Percentiles rank a stretch among this genome's conserved stretches.
These are phyloP conservation scores for Pestalotiopsis sp. DNA, from an alignment of 2,329 filamentous ascomycete species.

Conservation along the genomic window DNA sequence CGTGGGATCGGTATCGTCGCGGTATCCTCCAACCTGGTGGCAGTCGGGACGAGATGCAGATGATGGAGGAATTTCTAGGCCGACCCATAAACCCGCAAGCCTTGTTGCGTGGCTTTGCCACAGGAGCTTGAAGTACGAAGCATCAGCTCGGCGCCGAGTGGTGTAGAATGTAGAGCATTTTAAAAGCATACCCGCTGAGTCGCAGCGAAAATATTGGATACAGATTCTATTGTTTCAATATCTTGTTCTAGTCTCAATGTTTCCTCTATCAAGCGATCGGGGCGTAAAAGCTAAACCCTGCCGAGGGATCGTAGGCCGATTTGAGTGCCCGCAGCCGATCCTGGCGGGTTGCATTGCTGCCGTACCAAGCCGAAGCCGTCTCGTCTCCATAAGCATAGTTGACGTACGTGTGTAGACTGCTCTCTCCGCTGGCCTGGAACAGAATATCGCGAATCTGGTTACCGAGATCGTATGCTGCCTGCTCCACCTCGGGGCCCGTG, in stretches of 20 bases:
- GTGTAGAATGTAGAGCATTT: too few relatives aligned
- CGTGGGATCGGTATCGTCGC: background rate
- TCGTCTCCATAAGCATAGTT: constrained; percentile 14
- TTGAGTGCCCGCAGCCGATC: constrained; percentile 6
- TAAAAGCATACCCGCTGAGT: too few relatives aligned
- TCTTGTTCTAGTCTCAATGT: too few relatives aligned
- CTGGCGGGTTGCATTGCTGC: constrained; percentile 14
- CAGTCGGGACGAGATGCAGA: background rate
- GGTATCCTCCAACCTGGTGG: background rate
- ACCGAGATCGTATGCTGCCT: constrained; percentile 36
- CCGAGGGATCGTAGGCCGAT: constrained; percentile 10
- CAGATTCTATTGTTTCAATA: too few relatives aligned
- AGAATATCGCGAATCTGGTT: constrained; percentile 41
- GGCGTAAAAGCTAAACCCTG: constrained; percentile 15
- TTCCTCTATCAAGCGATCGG: constrained; percentile 10
- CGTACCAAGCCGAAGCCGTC: constrained; percentile 6
- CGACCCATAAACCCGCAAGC: background rate
- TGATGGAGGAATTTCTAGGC: background rate
- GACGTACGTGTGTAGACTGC: constrained; percentile 18
- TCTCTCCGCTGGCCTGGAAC: constrained; percentile 32
- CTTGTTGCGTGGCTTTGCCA: too few relatives aligned
- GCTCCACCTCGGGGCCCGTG: constrained; percentile 33
- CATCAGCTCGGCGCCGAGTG: too few relatives aligned
- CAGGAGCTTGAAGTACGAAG: too few relatives aligned
- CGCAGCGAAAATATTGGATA: too few relatives aligned